A percentile compares a stretch with the other conserved stretches of the same genome.
These are phyloP conservation scores for Uromyces viciae-fabae DNA, from an alignment of 1,284 basidiomycete species.

Conservation along the genomic window DNA sequence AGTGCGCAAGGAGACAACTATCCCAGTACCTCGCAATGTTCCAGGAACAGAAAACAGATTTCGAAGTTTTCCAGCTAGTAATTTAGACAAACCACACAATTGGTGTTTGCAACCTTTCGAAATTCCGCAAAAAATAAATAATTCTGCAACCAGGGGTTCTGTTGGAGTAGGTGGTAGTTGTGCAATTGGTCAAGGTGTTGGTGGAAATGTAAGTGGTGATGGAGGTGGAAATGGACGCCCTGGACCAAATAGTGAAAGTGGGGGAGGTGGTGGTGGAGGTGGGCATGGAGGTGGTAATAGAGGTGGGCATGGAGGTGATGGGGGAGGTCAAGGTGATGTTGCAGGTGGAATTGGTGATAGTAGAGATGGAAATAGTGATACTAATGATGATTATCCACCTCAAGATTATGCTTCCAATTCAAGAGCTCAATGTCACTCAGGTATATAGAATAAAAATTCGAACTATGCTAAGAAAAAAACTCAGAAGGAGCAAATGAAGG, in stretches of 20 bases:
- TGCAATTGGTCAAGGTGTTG: not conserved
- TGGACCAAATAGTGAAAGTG: not conserved
- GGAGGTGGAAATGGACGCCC: not conserved
- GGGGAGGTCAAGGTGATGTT: no score
- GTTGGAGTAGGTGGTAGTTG: not conserved
- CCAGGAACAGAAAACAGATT: not conserved
- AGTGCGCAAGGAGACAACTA: no score
- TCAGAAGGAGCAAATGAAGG: constrained; percentile 10
- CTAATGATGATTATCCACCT: not conserved
- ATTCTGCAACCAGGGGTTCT: not conserved
- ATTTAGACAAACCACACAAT: not conserved
- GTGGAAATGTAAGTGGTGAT: not conserved
- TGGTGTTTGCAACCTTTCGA: not conserved
- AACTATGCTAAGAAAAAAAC: not conserved
- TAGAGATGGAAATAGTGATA: not conserved
- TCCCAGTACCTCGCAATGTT: not conserved
- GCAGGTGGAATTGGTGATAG: no score
- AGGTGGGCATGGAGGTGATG: no score
- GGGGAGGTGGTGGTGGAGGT: no score
- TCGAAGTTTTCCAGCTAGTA: no score
- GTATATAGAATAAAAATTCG: not conserved
- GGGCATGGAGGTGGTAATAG: no score
- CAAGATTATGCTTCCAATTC: constrained; percentile 6
- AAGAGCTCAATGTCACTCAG: not conserved
- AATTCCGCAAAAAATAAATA: not conserved